Evolutionary conservation across 805 yeast genomes (phyloP).

Genomic region (Tetrapisispora iriomotensis): DNA sequence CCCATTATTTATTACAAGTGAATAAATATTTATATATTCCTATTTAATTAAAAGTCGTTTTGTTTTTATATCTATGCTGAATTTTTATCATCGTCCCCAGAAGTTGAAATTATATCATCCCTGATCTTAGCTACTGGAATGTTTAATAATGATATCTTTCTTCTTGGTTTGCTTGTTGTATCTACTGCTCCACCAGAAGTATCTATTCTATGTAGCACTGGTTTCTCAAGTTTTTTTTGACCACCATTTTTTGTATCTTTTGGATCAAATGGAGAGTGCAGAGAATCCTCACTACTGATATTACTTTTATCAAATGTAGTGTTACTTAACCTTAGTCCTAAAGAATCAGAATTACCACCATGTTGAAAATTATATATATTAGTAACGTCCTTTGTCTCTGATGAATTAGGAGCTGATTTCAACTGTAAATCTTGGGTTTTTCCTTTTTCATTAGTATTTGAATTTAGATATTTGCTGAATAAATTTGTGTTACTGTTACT

Average conservation of each 20-base stretch:
- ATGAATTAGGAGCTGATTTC: background rate
- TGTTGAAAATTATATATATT: background rate
- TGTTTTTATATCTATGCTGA: background rate
- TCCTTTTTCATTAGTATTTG: constrained; percentile 3
- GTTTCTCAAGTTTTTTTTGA: too few species aligned
- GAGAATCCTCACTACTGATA: constrained; percentile 7
- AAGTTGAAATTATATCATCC: constrained; percentile 3
- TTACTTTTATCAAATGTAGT: constrained; percentile 8
- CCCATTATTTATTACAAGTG: background rate
- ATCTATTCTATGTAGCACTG: constrained; percentile 1
- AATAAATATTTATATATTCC: background rate
- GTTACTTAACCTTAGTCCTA: background rate
- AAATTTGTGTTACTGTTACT: constrained; percentile 6
- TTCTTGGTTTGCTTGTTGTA: constrained; percentile 5
- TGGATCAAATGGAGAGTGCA: background rate
- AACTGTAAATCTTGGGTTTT: background rate
- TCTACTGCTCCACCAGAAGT: background rate
- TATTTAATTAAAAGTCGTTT: background rate
- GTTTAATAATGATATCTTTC: constrained; percentile 19
- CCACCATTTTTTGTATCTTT: background rate
- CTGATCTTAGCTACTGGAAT: constrained; percentile 25
- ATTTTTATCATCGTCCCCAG: constrained; percentile 1
- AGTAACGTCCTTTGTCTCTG: background rate
- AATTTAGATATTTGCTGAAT: constrained; percentile 6
- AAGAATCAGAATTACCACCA: background rate